Conservation (phyloP, 192 early-diverging fungal genomes). For the Podila minutissima region DNA sequence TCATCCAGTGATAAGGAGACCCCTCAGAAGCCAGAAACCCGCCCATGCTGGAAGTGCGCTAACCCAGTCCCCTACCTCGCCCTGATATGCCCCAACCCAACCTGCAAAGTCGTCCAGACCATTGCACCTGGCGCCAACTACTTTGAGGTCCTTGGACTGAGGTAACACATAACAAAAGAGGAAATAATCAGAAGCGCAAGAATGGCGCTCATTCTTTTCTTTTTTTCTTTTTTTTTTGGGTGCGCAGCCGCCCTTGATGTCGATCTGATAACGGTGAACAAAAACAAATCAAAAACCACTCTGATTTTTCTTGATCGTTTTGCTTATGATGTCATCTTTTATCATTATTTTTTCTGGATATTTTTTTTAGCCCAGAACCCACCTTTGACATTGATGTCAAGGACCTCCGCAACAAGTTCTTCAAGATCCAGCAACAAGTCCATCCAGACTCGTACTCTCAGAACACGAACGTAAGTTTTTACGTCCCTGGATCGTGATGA, state of each 20-base stretch:
- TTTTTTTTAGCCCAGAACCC: conserved; percentile 47
- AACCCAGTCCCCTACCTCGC: conserved; percentile 32
- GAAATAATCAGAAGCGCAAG: background rate
- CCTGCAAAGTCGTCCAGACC: conserved; percentile 41
- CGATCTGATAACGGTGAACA: background rate
- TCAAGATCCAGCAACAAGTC: conserved; percentile 80
- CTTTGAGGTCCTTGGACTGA: conserved; percentile 35
- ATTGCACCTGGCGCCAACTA: conserved; percentile 37
- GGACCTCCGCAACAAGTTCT: conserved; percentile 70
- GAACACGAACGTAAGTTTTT: conserved; percentile 59
- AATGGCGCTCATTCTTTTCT: background rate
- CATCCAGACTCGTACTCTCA: conserved; percentile 88
- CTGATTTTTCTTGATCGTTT: background rate
- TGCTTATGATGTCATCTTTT: conserved; percentile 1
- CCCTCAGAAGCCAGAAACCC: conserved; percentile 30
- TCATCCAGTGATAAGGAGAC: background rate
- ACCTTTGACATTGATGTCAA: conserved; percentile 75
- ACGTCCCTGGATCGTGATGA: background rate
- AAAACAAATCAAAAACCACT: background rate
- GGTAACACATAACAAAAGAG: conserved; percentile 11
- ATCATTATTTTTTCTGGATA: no score
- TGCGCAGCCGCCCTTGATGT: background rate
- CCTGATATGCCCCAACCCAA: conserved; percentile 22
- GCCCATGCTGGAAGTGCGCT: conserved; percentile 38
- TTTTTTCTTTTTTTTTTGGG: background rate